Evolutionary conservation across 768 basidiomycete genomes (phyloP).

Genomic region (Pisolithus albus): DNA sequence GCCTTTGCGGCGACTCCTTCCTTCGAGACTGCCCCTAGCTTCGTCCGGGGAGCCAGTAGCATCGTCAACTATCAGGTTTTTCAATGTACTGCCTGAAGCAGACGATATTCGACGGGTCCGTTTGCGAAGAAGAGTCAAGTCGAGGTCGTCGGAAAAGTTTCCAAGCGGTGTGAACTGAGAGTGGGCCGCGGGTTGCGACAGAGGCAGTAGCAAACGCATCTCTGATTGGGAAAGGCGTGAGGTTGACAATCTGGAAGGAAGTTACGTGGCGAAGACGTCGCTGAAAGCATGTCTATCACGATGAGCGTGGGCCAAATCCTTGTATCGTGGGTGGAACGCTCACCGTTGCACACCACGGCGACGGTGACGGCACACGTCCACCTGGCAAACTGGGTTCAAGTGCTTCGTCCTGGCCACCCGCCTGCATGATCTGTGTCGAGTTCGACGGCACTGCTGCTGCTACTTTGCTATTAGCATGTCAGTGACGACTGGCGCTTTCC

Average conservation of each 20-base stretch:
- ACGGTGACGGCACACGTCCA: constrained; percentile 8
- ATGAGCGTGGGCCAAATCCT: background rate
- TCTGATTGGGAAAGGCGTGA: constrained; percentile 79
- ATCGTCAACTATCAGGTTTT: constrained; percentile 42
- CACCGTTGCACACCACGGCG: constrained; percentile 9
- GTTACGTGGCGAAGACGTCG: constrained; percentile 69
- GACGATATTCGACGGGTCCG: constrained; percentile 56
- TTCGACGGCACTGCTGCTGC: background rate
- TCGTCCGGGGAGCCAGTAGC: constrained; percentile 22
- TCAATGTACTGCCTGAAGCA: constrained; percentile 46
- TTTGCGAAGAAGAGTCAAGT: constrained; percentile 51
- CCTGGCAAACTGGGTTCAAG: constrained; percentile 11
- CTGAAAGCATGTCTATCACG: constrained; percentile 32
- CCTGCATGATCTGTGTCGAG: constrained; percentile 15
- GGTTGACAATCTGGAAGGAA: constrained; percentile 67
- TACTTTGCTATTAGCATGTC: too few relatives aligned
- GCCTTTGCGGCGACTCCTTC: constrained; percentile 37
- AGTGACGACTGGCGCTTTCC: constrained; percentile 9
- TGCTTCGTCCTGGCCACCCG: constrained; percentile 10
- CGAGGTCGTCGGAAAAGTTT: constrained; percentile 64
- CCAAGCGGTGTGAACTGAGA: constrained; percentile 53
- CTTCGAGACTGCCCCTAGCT: constrained; percentile 22
- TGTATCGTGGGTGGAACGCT: constrained; percentile 1
- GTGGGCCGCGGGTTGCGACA: constrained; percentile 58
- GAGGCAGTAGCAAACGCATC: constrained; percentile 69